A percentile compares a stretch with the other conserved stretches of the same genome.
Conservation (phyloP, 345 rosid species). For the Anastatica hierochuntica region DNA sequence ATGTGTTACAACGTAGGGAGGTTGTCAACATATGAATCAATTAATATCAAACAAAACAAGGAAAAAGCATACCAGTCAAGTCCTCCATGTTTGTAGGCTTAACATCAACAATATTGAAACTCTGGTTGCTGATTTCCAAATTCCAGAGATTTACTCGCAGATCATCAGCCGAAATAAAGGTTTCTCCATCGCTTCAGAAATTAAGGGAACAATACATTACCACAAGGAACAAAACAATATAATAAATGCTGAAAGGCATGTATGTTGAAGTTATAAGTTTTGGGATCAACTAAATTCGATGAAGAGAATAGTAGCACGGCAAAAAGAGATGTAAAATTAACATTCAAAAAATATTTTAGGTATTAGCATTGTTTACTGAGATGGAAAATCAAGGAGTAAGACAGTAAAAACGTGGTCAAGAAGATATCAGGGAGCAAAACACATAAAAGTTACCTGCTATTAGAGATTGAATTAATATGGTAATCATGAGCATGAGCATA, state of each 20-base stretch:
- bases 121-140: conserved; percentile 95
- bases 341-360: not conserved
- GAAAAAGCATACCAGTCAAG: conserved; percentile 59
- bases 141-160: conserved; percentile 99
- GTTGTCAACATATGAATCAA: not conserved
- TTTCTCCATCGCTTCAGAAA: conserved; percentile 76
- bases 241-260: conserved; percentile 1
- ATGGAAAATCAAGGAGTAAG: conserved; percentile 11
- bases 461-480: conserved; percentile 85
- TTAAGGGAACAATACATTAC: not conserved
- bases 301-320: conserved; percentile 1
- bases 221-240: not conserved
- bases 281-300: not conserved
- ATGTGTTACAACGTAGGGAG: not conserved
- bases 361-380: not conserved
- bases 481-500: conserved; percentile 97
- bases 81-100: conserved; percentile 99
- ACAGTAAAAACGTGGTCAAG: not conserved
- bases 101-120: conserved; percentile 95
- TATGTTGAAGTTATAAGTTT: not conserved
- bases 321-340: not conserved
- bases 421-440: not conserved
- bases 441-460: conserved; percentile 51
- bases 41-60: not conserved
- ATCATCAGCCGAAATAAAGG: conserved; percentile 98